Conservation (phyloP, 805 yeast species). For the Metschnikowia colocasiae region DNA sequence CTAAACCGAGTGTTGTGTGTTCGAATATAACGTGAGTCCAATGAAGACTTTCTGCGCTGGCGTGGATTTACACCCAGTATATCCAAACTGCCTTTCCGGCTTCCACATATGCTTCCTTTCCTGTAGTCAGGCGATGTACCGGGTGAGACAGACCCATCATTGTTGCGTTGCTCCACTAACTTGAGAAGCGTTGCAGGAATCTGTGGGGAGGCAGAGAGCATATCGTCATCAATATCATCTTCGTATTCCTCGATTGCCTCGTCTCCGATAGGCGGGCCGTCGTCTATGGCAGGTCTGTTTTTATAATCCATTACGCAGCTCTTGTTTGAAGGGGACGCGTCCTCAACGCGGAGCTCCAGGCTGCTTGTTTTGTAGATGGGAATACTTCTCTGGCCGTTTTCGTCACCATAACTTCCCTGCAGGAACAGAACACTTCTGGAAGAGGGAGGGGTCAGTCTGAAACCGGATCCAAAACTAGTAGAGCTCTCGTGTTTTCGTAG, state of each 20-base stretch:
- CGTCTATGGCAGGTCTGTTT: conserved; percentile 8
- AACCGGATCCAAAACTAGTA: background rate
- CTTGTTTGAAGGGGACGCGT: background rate
- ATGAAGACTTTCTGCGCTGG: conserved; percentile 23
- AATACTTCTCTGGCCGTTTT: background rate
- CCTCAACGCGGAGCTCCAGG: background rate
- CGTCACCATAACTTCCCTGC: conserved; percentile 1
- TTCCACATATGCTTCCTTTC: conserved; percentile 10
- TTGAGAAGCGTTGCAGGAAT: conserved; percentile 59
- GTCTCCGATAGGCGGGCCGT: conserved; percentile 15
- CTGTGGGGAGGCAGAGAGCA: conserved; percentile 62
- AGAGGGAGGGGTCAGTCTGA: background rate
- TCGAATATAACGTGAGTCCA: conserved; percentile 29
- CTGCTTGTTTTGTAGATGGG: background rate
- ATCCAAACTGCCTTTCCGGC: conserved; percentile 24
- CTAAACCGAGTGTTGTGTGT: conserved; percentile 21
- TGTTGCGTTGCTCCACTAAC: conserved; percentile 48
- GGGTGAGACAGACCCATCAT: conserved; percentile 23
- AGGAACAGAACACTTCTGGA: conserved; percentile 6
- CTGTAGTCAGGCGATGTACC: conserved; percentile 29
- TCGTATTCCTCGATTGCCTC: conserved; percentile 32
- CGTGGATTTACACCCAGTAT: conserved; percentile 3
- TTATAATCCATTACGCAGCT: background rate
- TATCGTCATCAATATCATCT: conserved; percentile 42
- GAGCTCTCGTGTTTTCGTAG: conserved; percentile 6